A percentile compares a stretch with the other conserved stretches of the same genome.
phyloP scores from a whole-genome alignment of 331 rosid species.

The Rosa hybrid region DNA sequence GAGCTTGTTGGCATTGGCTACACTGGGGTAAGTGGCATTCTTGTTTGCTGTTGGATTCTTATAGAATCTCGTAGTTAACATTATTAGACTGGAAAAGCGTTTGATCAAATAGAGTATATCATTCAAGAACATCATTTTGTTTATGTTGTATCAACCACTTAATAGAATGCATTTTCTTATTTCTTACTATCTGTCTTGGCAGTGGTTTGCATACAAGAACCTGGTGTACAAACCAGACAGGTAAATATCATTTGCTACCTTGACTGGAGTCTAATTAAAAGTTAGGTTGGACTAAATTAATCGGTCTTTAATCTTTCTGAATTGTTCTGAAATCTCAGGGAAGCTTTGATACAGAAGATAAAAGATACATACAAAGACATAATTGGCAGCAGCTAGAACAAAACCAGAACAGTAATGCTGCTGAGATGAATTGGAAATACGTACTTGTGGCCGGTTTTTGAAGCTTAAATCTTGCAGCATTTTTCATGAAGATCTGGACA shows the following conservation, averaged over 20 bases:
- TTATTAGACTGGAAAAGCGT: not conserved
- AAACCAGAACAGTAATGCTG: constrained; percentile 25
- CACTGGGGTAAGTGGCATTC: constrained; percentile 62
- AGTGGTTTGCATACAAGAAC: constrained; percentile 90
- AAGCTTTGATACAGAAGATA: constrained; percentile 55
- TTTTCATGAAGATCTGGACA: constrained; percentile 33
- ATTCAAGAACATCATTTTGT: not conserved
- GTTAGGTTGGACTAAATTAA: not conserved
- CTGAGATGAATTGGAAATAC: constrained; percentile 29
- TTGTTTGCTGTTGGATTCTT: constrained; percentile 9
- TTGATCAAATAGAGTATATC: not conserved
- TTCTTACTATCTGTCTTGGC: constrained; percentile 32
- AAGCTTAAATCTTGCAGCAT: constrained; percentile 40
- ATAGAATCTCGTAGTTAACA: not conserved
- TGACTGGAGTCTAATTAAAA: not conserved
- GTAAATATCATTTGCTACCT: constrained; percentile 34
- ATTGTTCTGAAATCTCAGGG: constrained; percentile 56
- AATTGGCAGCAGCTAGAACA: constrained; percentile 68
- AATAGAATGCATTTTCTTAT: not conserved
- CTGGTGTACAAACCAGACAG: constrained; percentile 80
- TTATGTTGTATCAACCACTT: not conserved
- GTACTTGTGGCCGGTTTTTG: constrained; percentile 23
- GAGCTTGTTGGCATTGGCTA: constrained; percentile 89
- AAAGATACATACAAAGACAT: constrained; percentile 62
- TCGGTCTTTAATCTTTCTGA: not conserved